Evolutionary conservation across 2,329 filamentous ascomycete genomes (phyloP).

Genomic region (Arthrobotrys musiformis): DNA sequence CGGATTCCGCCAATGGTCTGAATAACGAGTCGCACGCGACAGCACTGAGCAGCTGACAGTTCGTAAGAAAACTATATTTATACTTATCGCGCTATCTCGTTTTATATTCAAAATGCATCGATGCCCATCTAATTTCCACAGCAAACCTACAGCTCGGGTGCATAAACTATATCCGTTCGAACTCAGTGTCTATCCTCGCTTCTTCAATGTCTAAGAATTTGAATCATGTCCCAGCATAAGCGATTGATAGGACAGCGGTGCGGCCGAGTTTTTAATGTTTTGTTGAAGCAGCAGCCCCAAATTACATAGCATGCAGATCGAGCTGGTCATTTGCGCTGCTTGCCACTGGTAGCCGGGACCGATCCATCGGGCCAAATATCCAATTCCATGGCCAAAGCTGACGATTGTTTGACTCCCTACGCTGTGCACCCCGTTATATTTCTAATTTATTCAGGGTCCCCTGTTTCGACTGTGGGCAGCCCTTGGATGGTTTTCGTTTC

Average conservation of each 20-base stretch:
- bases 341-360: constrained; percentile 1
- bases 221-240: constrained; percentile 29
- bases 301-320: too few species aligned
- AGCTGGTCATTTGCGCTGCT: neutral
- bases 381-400: constrained; percentile 5
- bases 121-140: constrained; percentile 1
- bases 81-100: neutral
- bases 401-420: neutral
- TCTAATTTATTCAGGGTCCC: neutral
- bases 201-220: constrained; percentile 47
- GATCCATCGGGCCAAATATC: constrained; percentile 1
- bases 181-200: constrained; percentile 13
- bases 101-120: neutral
- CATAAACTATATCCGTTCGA: constrained; percentile 30
- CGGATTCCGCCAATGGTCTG: constrained; percentile 9
- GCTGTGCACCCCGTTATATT: neutral
- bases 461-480: neutral
- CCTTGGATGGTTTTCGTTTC: constrained; percentile 4
- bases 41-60: constrained; percentile 17
- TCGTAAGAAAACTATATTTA: neutral
- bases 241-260: constrained; percentile 43
- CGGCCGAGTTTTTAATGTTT: neutral
- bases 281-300: neutral
- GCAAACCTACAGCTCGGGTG: constrained; percentile 37
- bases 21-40: constrained; percentile 3